Base-by-base conservation (phyloP, 208 protist species). In the Phytomonas francai region DNA sequence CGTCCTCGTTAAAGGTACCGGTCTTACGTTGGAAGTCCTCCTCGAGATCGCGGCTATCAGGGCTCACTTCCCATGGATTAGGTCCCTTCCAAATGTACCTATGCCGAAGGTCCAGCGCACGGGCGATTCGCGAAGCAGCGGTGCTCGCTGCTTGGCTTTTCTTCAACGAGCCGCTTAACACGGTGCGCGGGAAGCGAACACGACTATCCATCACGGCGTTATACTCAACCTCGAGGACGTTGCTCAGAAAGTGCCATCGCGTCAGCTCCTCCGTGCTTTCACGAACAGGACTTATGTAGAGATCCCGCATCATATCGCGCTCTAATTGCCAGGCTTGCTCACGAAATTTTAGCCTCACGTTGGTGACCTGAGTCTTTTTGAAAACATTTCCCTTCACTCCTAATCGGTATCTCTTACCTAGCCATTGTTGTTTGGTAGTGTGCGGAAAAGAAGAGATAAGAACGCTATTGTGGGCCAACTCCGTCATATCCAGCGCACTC, bases 391-490 rank as follows among this genome's bases (percentile, higher is more conserved):
- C 84, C 39, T 78, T 62, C 30, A 5, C 31, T 16, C 87, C 85
- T 14, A 73, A 67, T n/a, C 74, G 54, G 76, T 81, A 96, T 29
- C 76, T n/a, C 25, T 84, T 78, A 22, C 90, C 90, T 14, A 97
- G 78, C 89, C 88, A 95, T 71, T 85, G 67, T 72, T 76, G 77
- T 76, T 97, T 95, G 42, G 78, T 74, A 6, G 81, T 68, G 8
- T 70, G 58, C 14, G 89, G 73, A 72, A 96, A 97, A 49, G 88
- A 91, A 3, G 85, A 93, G 54, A 93, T 89, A 68, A 92, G 67
- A 31, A 96, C 89, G 64, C 85, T 92, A 72, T 96, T 97, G 64
- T 83, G 70, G 11, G 92, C 90, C 28, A 97, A 73, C 76, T 97
- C 92, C 34, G 86, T 93, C 77, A 94, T 80, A 65, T 97, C 92